phyloP scores from a whole-genome alignment of 352 stramenopile genomes.

The Globisporangium spinosum region DNA sequence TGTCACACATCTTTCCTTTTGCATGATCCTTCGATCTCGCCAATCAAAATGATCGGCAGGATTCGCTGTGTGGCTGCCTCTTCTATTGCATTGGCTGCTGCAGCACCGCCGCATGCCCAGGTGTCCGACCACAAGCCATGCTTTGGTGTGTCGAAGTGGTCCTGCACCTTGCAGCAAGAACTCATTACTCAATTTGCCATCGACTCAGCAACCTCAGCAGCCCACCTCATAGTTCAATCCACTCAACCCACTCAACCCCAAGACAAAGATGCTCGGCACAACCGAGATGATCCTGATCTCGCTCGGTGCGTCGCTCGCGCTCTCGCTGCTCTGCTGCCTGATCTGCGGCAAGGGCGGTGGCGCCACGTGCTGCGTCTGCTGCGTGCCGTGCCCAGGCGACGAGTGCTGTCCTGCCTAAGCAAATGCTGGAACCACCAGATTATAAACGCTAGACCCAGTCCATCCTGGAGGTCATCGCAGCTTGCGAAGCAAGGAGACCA shows the following conservation, averaged over 20 bases:
- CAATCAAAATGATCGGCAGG: background rate
- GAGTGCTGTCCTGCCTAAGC: constrained; percentile 1
- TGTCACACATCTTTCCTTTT: background rate
- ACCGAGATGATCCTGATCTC: constrained; percentile 8
- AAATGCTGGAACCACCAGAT: background rate
- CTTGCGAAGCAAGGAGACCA: background rate
- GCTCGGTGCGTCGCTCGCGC: background rate
- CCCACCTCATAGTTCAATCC: background rate
- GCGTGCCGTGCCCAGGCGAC: constrained; percentile 1
- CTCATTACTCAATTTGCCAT: background rate
- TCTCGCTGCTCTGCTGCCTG: constrained; percentile 2
- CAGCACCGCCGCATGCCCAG: background rate
- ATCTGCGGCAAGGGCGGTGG: background rate
- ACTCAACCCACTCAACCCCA: background rate
- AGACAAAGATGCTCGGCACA: constrained; percentile 2
- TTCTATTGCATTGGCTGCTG: background rate
- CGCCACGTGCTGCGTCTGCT: background rate
- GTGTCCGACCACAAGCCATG: background rate
- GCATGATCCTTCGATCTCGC: background rate
- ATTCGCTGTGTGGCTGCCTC: background rate
- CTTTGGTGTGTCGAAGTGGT: background rate
- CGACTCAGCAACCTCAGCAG: background rate
- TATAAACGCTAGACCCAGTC: background rate
- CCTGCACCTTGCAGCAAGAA: background rate
- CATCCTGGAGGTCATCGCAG: background rate